Base-by-base conservation (phyloP, 768 basidiomycete genomes). In the Lactifluus piperatus region DNA sequence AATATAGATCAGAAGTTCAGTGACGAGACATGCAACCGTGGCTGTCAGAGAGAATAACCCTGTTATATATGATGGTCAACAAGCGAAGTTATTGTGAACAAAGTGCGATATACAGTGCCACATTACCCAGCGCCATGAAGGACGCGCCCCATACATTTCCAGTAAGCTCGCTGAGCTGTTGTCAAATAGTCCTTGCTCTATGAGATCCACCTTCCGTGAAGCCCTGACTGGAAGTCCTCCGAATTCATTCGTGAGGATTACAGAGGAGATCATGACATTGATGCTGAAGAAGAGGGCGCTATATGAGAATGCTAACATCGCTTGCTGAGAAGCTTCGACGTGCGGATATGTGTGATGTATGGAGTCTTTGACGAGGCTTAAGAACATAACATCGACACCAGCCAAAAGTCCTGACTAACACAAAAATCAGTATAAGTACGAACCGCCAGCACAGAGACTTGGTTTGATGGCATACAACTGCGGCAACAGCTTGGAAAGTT, bases 91-190 rank as follows among this genome's bases (percentile, higher is more conserved):
- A 0, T 5, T 14, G 18, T 6, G 16, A 6, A 10, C 1, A 10
- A 37, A 1, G 30, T 43, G 41, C 16, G 32, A 52, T 51, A 14
- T 51, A 58, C 57, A 58, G 27, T 58, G 57, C 57, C 57, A 58
- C 57, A 58, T 58, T 32, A 58, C 29, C 57, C 57, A 58, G 5
- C 57, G 57, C 57, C 57, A 58, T 36, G 57, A 58, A 29, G 44
- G 49, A 22, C 57, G 50, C 3, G 57, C 57, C 10, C 57, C 57
- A n/a, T 58, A 58, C 7, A 51, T 43, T 22, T 58, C 57, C 14
- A 58, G 57, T 14, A 58, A 43, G 34, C 57, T 58, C 26, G 57
- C 57, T 13, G 57, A 30, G 44, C 57, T 58, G 51, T 51, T 58
- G 51, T 58, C 57, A 20, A 52, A 58, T 34, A 52, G 20, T 1